These are phyloP conservation scores for Fusarium guadeloupense DNA, from an alignment of 2,329 filamentous ascomycete species.

Conservation along the genomic window DNA sequence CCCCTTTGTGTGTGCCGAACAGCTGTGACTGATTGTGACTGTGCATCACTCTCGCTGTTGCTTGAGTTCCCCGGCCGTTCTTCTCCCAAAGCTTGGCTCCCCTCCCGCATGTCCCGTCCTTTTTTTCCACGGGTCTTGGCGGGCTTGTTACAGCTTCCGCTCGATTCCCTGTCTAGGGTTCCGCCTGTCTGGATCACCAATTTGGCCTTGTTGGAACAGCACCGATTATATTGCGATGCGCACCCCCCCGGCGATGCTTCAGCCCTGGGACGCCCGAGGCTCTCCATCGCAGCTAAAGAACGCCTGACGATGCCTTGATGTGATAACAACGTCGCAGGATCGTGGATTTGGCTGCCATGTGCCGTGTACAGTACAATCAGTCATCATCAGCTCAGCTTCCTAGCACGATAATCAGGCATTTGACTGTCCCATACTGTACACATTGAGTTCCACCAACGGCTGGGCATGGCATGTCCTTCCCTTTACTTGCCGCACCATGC, in stretches of 20 bases:
- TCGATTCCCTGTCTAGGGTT: constrained; percentile 32
- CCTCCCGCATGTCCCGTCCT: constrained; percentile 6
- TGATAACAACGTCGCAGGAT: constrained; percentile 10
- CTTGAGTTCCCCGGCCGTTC: constrained; percentile 1
- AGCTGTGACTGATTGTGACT: no score
- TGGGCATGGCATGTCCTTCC: constrained; percentile 11
- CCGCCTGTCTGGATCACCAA: constrained; percentile 35
- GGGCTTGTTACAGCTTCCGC: constrained; percentile 13
- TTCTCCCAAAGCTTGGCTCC: constrained; percentile 17
- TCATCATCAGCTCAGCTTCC: background rate
- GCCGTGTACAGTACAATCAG: background rate
- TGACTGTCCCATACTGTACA: background rate
- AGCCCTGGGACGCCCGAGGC: constrained; percentile 16
- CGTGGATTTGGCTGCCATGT: background rate
- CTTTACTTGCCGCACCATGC: constrained; percentile 10
- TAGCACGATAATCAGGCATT: background rate
- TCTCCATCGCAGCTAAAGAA: constrained; percentile 26
- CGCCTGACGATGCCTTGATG: constrained; percentile 20
- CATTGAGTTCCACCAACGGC: constrained; percentile 24
- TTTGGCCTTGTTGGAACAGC: constrained; percentile 18
- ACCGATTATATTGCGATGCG: constrained; percentile 31
- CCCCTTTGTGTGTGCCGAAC: no score
- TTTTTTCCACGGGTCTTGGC: constrained; percentile 7
- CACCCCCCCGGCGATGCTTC: constrained; percentile 15
- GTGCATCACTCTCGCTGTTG: background rate